Evolutionary conservation across 371 early-diverging fungal species (phyloP), one percentile per base, ranked within the genome.

Genomic region (Parasitella parasitica): DNA sequence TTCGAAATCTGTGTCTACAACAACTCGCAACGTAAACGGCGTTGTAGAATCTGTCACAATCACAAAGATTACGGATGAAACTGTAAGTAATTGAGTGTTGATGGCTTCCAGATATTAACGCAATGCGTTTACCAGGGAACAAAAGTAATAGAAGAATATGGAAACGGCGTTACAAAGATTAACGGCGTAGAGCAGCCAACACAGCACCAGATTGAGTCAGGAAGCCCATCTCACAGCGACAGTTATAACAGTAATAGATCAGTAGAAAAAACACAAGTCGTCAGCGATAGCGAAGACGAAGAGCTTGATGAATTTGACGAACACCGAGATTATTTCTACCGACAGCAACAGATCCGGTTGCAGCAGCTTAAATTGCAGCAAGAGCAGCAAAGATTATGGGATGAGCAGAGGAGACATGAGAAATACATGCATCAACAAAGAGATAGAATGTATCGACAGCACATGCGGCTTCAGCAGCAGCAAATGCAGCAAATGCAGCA

Each of bases 81-180:
- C 71, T 59, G 79, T 71, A 64, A 64, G 66, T 37, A 32, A 32
- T 11, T 32, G 32, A 6, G 11, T 32, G 32, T 8, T 6, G 16
- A 38, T 5, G 13, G 16, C 7, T 4, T 0, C 3, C 4, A 16
- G 0, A 15, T 35, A 39, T n/a, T 53, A n/a, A n/a, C 2, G 2
- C 39, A n/a, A n/a, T 18, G 11, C 43, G 18, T 32, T 4, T 8
- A n/a, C 6, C 50, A 80, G 72, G 80, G 80, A 0, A 70, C 71
- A 24, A 66, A 56, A 9, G 59, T 75, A 2, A 74, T 64, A 20
- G 78, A 81, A 57, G 78, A 81, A 46, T 75, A 73, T 41, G 70
- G 75, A 5, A 63, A 76, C 41, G 78, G 81, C 0, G 50, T 56
- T 35, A 61, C 61, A 0, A 54, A 61, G 7, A 58, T 77, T 3